Evolutionary conservation across 768 basidiomycete genomes (phyloP).

Genomic region (Leccinum olivaceopallidum): DNA sequence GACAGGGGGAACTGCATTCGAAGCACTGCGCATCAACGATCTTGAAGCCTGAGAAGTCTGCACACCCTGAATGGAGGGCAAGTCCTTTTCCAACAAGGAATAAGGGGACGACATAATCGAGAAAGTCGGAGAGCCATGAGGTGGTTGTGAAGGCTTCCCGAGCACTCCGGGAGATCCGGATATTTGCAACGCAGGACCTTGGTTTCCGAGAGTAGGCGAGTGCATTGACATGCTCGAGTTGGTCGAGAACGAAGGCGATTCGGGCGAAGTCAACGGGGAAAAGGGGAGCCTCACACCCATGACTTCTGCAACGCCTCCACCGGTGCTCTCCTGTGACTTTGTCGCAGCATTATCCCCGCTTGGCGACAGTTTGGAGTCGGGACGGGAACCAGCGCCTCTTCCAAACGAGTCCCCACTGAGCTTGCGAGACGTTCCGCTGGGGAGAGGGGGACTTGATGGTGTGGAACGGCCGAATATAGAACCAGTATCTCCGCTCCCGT

Average conservation of each 20-base stretch:
- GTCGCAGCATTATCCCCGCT: constrained; percentile 19
- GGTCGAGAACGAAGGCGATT: constrained; percentile 33
- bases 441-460: constrained; percentile 30
- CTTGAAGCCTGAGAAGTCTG: constrained; percentile 22
- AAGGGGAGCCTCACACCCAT: constrained; percentile 35
- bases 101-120: constrained; percentile 40
- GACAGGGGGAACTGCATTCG: constrained; percentile 28
- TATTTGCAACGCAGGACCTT: constrained; percentile 14
- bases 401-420: constrained; percentile 39
- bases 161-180: constrained; percentile 18
- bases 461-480: constrained; percentile 19
- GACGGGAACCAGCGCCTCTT: constrained; percentile 32
- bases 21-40: constrained; percentile 13
- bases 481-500: constrained; percentile 17
- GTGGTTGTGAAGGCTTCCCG: constrained; percentile 23
- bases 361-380: constrained; percentile 42
- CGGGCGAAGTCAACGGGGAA: constrained; percentile 31
- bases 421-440: constrained; percentile 26
- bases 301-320: constrained; percentile 22
- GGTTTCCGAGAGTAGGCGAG: constrained; percentile 20
- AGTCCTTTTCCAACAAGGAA: constrained; percentile 33
- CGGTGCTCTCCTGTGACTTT: constrained; percentile 24
- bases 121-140: constrained; percentile 26
- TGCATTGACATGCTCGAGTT: constrained; percentile 29
- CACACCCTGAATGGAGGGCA: constrained; percentile 35